Evolutionary conservation across 2,329 filamentous ascomycete species (phyloP), one percentile per base, ranked within the genome.

Genomic region (Setomelanomma holmii): DNA sequence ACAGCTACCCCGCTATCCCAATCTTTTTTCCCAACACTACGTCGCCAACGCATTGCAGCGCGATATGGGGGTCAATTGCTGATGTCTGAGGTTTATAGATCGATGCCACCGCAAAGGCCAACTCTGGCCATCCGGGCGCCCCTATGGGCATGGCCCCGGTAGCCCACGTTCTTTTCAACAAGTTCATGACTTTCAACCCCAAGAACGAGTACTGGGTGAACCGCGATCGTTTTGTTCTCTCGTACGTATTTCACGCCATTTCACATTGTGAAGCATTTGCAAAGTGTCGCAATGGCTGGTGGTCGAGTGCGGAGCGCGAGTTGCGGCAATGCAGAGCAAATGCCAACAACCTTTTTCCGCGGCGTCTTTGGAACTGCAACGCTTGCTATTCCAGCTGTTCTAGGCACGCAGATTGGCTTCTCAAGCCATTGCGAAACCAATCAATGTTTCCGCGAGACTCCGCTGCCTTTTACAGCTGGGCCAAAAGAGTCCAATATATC

Each of bases 121-220:
- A 98, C 86, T 97, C 93, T 64, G 95, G 95, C 76, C 95, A 99
- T 83, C 95, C 95, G 73, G 95, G 95, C 85, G 95, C 95, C 78
- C 95, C 95, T 73, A 99, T 99, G 95, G 88, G 86, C 75, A 85
- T 98, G 91, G 95, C 95, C 74, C 93, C 95, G 59, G 87, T 93
- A 74, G 89, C 95, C 78, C 95, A 98, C 85, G 91, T 98, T 73
- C 87, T 99, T 63, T 99, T 91, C 84, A 96, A 96, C 87, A 96
- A 95, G 80, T 96, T 97, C 85, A 91, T 99, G 91, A 96, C 82
- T 78, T 99, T 97, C 86, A 99, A 98, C 89, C 95, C 95, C 72
- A 96, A 97, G 89, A 97, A 96, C 86, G 91, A 95, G 69, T 84
- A 91, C 63, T 99, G 93, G 93, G 74, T 95, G 71, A 98, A 98